Evolutionary conservation across 176 grass and related monocot genomes (phyloP).

Genomic region (Dactylis glomerata): DNA sequence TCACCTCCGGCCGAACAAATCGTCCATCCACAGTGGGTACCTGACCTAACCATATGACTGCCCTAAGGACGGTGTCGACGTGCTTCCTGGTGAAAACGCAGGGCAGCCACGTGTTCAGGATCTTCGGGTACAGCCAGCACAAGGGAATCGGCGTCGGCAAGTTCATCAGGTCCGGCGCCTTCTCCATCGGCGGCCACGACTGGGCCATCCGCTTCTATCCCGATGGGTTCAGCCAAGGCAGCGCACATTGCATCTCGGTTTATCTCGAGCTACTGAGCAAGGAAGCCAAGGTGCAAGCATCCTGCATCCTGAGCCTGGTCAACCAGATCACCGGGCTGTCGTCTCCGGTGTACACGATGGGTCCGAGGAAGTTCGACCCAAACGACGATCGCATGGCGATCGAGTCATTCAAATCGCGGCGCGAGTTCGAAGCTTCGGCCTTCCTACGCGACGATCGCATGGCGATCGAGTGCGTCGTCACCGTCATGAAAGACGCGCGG

Average conservation of each 20-base stretch:
- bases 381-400: too few relatives aligned
- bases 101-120: not conserved
- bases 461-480: not conserved
- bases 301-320: not conserved
- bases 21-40: not conserved
- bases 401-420: not conserved
- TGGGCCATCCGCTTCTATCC: not conserved
- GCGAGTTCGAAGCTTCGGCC: not conserved
- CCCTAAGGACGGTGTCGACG: not conserved
- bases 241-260: not conserved
- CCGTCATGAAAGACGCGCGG: not conserved
- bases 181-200: not conserved
- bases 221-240: not conserved
- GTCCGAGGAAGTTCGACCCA: not conserved
- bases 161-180: not conserved
- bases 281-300: not conserved
- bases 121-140: not conserved
- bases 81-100: not conserved
- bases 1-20: not conserved
- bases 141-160: not conserved
- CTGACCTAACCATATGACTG: not conserved
- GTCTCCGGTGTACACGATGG: not conserved
- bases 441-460: constrained; percentile 22
- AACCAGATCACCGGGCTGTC: not conserved
- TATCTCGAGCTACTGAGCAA: not conserved